Evolutionary conservation across 192 early-diverging fungal genomes (phyloP).

Genomic region (Rhizoclosmatium globosum): DNA sequence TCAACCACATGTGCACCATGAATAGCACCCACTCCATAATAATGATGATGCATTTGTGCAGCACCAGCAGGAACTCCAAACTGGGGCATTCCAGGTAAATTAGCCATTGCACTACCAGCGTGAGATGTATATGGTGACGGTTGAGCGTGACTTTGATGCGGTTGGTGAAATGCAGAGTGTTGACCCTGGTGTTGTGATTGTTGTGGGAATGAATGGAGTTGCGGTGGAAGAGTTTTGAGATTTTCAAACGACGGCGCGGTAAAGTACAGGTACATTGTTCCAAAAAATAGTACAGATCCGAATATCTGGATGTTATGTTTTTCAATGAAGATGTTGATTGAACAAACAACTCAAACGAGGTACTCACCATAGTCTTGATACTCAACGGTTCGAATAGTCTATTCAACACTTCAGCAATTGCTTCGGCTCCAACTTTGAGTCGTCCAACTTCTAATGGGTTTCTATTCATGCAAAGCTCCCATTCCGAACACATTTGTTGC

Average conservation of each 20-base stretch:
- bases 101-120: background rate
- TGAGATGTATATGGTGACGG: background rate
- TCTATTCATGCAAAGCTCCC: slow-evolving; percentile 70
- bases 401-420: slow-evolving; percentile 82
- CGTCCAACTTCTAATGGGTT: slow-evolving; percentile 69
- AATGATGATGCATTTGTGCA: slow-evolving; percentile 38
- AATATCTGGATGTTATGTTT: slow-evolving; percentile 13
- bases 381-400: slow-evolving; percentile 85
- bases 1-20: slow-evolving; percentile 24
- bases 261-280: slow-evolving; percentile 36
- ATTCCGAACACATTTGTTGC: slow-evolving; percentile 63
- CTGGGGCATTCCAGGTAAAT: slow-evolving; percentile 20
- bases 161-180: background rate
- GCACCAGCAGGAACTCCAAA: slow-evolving; percentile 33
- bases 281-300: slow-evolving; percentile 31
- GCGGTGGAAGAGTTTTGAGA: slow-evolving; percentile 32
- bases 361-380: slow-evolving; percentile 79
- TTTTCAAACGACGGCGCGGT: slow-evolving; percentile 31
- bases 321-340: background rate
- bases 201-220: background rate
- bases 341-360: background rate
- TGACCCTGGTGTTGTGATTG: background rate
- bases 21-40: slow-evolving; percentile 34
- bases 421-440: slow-evolving; percentile 80
- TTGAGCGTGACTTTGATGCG: background rate